phyloP scores from a whole-genome alignment of 257 asterid genomes.

The Cruciata laevipes region DNA sequence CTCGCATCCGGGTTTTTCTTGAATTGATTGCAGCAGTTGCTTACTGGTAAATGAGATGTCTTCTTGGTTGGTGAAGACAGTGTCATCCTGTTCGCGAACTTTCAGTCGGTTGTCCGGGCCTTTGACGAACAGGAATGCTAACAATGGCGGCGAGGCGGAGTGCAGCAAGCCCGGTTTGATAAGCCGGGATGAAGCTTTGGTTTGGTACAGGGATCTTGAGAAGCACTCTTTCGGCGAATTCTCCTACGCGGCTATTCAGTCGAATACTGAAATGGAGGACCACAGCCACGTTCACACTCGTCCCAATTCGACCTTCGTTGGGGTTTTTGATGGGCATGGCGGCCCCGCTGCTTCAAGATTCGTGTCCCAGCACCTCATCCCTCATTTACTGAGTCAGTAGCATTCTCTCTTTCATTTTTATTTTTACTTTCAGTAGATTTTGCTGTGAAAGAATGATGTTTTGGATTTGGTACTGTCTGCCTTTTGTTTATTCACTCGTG shows the following conservation, averaged over 20 bases:
- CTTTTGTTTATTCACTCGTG: background rate
- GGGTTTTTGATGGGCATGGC: conserved; percentile 91
- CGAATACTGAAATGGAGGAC: conserved; percentile 63
- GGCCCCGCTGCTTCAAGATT: conserved; percentile 61
- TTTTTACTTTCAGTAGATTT: background rate
- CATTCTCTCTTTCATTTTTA: conserved; percentile 8
- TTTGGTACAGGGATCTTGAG: conserved; percentile 80
- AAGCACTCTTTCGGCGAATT: conserved; percentile 69
- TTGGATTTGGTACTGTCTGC: background rate
- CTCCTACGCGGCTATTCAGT: conserved; percentile 71
- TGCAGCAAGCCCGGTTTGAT: conserved; percentile 9
- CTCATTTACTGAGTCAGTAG: conserved; percentile 49
- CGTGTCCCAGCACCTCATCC: conserved; percentile 49
- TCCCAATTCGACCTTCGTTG: conserved; percentile 52
- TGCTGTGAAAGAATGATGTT: background rate
- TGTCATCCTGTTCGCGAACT: conserved; percentile 51
- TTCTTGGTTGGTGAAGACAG: conserved; percentile 56
- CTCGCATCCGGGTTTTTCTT: background rate
- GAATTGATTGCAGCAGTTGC: conserved; percentile 5
- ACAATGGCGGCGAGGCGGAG: conserved; percentile 7
- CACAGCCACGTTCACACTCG: conserved; percentile 75
- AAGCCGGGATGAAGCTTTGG: conserved; percentile 45
- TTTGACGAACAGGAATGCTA: conserved; percentile 56
- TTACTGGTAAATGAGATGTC: conserved; percentile 61
- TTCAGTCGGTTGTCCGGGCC: conserved; percentile 63